Evolutionary conservation across 345 rosid species (phyloP).

Genomic region (Pseudoturritis turrita): DNA sequence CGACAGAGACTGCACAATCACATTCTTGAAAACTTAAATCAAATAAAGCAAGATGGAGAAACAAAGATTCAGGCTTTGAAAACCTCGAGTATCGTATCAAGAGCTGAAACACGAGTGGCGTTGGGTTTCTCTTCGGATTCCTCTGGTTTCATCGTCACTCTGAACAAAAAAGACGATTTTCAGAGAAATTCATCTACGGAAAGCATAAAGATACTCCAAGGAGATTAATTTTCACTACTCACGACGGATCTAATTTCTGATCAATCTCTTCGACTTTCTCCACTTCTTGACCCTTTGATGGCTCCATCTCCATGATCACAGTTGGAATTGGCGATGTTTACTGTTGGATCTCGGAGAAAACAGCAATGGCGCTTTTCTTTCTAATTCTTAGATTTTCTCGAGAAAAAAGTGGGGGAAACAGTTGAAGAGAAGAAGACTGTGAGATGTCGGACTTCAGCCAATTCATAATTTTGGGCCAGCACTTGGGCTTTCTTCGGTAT

Average conservation of each 20-base stretch:
- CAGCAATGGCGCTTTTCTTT: neutral
- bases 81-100: slow-evolving; percentile 9
- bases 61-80: neutral
- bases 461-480: too few species aligned
- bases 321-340: neutral
- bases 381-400: neutral
- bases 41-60: neutral
- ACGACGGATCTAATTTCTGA: neutral
- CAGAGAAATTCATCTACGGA: neutral
- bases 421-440: neutral
- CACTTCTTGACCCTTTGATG: neutral
- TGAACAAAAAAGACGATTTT: neutral
- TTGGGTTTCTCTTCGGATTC: neutral
- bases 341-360: neutral
- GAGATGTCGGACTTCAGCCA: too few species aligned
- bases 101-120: neutral
- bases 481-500: too few species aligned
- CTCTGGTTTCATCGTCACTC: neutral
- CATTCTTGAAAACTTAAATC: neutral
- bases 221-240: neutral
- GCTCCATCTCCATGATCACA: neutral
- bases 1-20: neutral
- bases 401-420: neutral
- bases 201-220: neutral
- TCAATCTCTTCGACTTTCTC: neutral